Evolutionary conservation across 1,284 basidiomycete genomes (phyloP), one percentile per base, ranked within the genome.

Genomic region (Athelia psychrophila): DNA sequence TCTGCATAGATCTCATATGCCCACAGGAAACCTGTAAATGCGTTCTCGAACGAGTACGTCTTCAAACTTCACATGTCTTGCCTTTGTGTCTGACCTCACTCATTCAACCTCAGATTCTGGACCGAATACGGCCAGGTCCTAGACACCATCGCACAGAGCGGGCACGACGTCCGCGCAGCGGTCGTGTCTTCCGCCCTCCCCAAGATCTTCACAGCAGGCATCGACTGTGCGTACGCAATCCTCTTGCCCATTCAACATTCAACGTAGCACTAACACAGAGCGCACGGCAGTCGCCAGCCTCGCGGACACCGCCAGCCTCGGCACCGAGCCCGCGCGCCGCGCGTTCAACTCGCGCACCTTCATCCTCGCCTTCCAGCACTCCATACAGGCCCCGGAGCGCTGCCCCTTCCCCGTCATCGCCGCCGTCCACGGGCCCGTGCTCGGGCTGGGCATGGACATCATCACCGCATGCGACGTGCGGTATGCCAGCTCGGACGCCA

Each of bases 91-190:
- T 22, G n/a, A n/a, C n/a, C n/a, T n/a, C n/a, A n/a, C n/a, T n/a
- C n/a, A n/a, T n/a, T n/a, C n/a, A n/a, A n/a, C 55, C n/a, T n/a
- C n/a, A 92, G 88, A 45, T 85, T 88, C 64, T 94, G 91, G 90
- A 68, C 67, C 38, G 87, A 87, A 50, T 81, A 92, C 27, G 80
- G 80, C 2, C 63, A 70, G 2, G 74, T 83, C 0, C 86, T 94
- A 56, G 79, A 87, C 49, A 67, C 68, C 1, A 74, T 92, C 24
- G 72, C 74, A 1, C 61, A 67, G 12, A 80, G 85, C 36, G 67
- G 65, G 40, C 73, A 78, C 0, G 77, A 83, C 27, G 78, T 91
- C 2, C 80, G 88, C 25, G 86, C 74, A 1, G 77, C 91, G 15
- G 88, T 95, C 0, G 69, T 95, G 1, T 81, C 85, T 0, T 93